Base-by-base conservation (phyloP, 768 basidiomycete genomes). In the Termitomyces sp. region DNA sequence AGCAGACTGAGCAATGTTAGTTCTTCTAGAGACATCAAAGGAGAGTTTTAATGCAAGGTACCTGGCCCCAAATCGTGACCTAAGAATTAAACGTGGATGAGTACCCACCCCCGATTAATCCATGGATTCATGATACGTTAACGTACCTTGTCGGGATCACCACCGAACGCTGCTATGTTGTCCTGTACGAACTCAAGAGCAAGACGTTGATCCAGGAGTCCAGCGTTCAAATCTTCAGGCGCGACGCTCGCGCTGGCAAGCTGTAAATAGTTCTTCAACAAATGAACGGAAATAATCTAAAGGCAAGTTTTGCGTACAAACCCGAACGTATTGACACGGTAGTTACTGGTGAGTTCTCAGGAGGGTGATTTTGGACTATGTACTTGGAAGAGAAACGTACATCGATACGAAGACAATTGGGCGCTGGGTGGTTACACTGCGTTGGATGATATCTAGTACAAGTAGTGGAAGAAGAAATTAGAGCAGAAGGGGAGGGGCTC, bases 81-180 rank as follows among this genome's bases (percentile, higher is more conserved):
- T 83, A 12, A 58, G 22, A 60, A 1, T 24, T 15, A 18, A 36
- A 57, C 1, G n/a, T 33, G 22, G 38, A 32, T 38, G 15, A 40
- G 28, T 24, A 28, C 28, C 28, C 28, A 4, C 28, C n/a, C n/a
- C n/a, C n/a, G n/a, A n/a, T n/a, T n/a, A n/a, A n/a, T n/a, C n/a
- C 11, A 44, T 16, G 32, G 36, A n/a, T 16, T 42, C 28, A 5
- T 13, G 11, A 28, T 20, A 33, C 15, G 2, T 38, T 3, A 3
- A n/a, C 12, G 42, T 66, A 78, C 85, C 73, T 86, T 88, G 16
- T 70, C 63, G 11, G 82, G 81, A 70, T 88, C 83, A 0, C 88
- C 88, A 16, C 87, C 87, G 65, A 90, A 90, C 4, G 79, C 78
- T 3, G 75, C 79, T n/a, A 90, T 84, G 65, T 91, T 87, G n/a